Percentiles rank a stretch among this genome's conserved stretches.
Conservation (phyloP, 1,284 basidiomycete species). For the Trichosporon coremiiforme region DNA sequence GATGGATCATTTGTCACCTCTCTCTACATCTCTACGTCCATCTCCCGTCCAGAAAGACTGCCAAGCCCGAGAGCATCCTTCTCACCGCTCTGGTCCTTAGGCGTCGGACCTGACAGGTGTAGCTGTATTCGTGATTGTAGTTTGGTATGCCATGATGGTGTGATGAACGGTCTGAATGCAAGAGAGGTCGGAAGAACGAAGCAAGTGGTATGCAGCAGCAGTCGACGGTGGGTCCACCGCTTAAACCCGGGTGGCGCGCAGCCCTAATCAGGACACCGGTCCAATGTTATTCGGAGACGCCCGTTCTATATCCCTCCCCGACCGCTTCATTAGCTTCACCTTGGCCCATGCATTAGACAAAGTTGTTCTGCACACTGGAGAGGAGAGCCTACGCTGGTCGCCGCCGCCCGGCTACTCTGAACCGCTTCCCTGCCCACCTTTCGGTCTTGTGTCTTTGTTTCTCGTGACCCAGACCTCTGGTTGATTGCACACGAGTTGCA, state of each 20-base stretch:
- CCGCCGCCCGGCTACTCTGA: background rate
- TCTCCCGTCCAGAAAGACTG: no score
- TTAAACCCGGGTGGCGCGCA: background rate
- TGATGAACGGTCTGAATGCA: slow-evolving; percentile 5
- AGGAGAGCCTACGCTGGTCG: background rate
- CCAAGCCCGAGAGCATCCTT: no score
- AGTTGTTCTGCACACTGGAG: background rate
- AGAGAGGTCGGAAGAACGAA: background rate
- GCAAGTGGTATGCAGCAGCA: background rate
- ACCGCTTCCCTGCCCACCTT: background rate
- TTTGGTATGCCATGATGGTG: slow-evolving; percentile 11
- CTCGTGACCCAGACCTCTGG: background rate
- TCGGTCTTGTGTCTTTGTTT: background rate
- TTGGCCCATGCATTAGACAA: background rate
- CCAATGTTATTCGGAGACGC: background rate
- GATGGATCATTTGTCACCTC: no score
- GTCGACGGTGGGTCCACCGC: background rate
- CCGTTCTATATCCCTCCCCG: background rate
- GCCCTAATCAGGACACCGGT: background rate
- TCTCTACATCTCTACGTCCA: no score
- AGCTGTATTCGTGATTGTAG: slow-evolving; percentile 6
- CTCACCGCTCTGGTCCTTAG: no score
- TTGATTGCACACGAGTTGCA: background rate
- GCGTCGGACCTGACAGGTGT: no score
- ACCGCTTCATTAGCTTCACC: background rate